Conservation (phyloP, 495 filamentous ascomycete species). For the Penicillium manginii region DNA sequence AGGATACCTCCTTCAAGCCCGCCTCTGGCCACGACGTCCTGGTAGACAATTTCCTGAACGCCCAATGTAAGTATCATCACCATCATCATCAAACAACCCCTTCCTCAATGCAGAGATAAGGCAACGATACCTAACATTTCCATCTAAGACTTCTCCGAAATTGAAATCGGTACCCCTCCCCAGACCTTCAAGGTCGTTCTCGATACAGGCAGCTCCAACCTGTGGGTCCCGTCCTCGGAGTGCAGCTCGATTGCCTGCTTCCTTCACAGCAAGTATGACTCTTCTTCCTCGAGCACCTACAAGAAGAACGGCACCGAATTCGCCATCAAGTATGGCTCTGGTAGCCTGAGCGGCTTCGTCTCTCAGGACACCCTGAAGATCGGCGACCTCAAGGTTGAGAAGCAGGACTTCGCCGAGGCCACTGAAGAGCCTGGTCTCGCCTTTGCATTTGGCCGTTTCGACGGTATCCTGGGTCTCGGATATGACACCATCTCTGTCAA, state of each 20-base stretch:
- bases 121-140: constrained; percentile 24
- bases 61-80: constrained; percentile 75
- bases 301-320: constrained; percentile 91
- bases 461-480: constrained; percentile 95
- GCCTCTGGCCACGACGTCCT: constrained; percentile 79
- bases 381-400: constrained; percentile 83
- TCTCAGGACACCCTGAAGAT: constrained; percentile 85
- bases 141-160: constrained; percentile 88
- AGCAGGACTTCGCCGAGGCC: constrained; percentile 94
- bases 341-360: constrained; percentile 90
- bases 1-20: constrained; percentile 67
- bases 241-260: constrained; percentile 98
- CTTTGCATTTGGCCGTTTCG: constrained; percentile 97
- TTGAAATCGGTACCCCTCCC: constrained; percentile 86
- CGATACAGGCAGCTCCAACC: constrained; percentile 98
- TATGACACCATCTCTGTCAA: constrained; percentile 97
- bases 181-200: constrained; percentile 98
- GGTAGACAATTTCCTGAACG: constrained; percentile 97
- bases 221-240: constrained; percentile 92
- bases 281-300: constrained; percentile 86
- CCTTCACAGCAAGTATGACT: constrained; percentile 95
- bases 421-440: constrained; percentile 93
- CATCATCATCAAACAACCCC: neutral
- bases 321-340: constrained; percentile 95
- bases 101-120: neutral